Base-by-base conservation (phyloP, 768 basidiomycete species). In the Dictyophora rubrovolvata region DNA sequence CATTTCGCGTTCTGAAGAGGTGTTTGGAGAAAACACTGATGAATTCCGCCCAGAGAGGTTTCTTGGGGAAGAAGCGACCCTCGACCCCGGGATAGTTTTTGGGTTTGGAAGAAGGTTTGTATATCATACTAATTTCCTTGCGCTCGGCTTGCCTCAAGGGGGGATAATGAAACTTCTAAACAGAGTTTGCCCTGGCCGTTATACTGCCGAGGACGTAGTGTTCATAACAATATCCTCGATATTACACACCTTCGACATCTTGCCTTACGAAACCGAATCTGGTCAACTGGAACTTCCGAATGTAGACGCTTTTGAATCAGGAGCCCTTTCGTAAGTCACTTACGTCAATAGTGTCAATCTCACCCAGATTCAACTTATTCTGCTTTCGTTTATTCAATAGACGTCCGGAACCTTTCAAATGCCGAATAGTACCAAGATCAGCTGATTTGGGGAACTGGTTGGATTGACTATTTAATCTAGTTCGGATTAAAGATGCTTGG, bases 31-130 rank as follows among this genome's bases (percentile, higher is more conserved):
- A 61, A n/a, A 62, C 66, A 23, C 70, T 70, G 11, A 61, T 61
- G 59, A 49, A 6, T 72, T 70, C 61, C 62, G 67, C 50, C 72
- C 70, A 5, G 63, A 68, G 20, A 65, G 71, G 14, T 70, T 69
- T 57, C 6, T 17, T 58, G 10, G 23, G 50, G 10, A 62, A 42
- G 17, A 22, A 47, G 12, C 10, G 28, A 28, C 28, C 7, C 28
- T 28, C 4, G 28, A 48, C 50, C 46, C 48, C n/a, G 33, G 12
- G 5, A 20, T n/a, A 2, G 36, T 17, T 8, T 57, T 50, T 34
- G 56, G 56, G 3, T 57, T 57, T 49, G 56, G 56, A 48, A 17
- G 56, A 50, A 22, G 56, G 56, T 50, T 16, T 21, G 47, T 21
- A 3, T 42, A 14, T 42, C 10, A 9, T 42, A 12, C 10, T 4